A percentile compares a stretch with the other conserved stretches of the same genome.
phyloP scores from a whole-genome alignment of 495 filamentous ascomycete species.

The Hypoxylon lienhwacheense region DNA sequence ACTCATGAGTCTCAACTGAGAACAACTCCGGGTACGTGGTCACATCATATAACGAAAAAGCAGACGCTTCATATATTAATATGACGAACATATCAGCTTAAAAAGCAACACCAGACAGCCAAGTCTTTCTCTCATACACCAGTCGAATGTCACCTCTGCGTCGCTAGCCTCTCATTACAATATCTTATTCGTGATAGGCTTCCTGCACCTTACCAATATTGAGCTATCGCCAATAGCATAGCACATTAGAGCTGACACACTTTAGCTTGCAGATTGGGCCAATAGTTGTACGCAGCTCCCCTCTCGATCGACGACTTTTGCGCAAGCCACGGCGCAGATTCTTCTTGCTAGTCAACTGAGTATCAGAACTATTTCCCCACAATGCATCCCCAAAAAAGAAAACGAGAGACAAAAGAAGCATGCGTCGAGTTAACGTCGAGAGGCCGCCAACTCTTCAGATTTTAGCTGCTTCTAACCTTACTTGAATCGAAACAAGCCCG shows the following conservation, averaged over 20 bases:
- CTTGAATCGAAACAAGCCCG: no score
- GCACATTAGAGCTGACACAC: no score
- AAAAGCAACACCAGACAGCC: no score
- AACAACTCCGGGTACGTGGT: no score
- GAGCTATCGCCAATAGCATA: no score
- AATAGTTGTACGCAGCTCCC: slow-evolving; percentile 16
- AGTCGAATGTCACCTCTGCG: no score
- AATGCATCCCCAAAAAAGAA: slow-evolving; percentile 10
- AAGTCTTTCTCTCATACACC: no score
- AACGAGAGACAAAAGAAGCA: slow-evolving; percentile 1
- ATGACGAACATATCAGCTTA: no score
- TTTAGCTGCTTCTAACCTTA: not conserved
- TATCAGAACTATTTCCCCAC: slow-evolving; percentile 14
- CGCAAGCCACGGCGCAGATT: slow-evolving; percentile 23
- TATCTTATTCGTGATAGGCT: not conserved
- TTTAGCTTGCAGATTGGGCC: slow-evolving; percentile 10
- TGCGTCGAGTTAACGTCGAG: not conserved
- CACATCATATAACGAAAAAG: no score
- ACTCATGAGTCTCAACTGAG: no score
- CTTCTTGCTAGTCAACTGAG: slow-evolving; percentile 7
- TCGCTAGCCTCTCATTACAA: no score
- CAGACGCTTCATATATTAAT: no score
- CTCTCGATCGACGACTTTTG: slow-evolving; percentile 18
- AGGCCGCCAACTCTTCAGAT: not conserved
- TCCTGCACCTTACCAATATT: not conserved